Evolutionary conservation across 2,329 filamentous ascomycete genomes (phyloP), one percentile per base, ranked within the genome.

Genomic region (Phyllosticta ampelicida): DNA sequence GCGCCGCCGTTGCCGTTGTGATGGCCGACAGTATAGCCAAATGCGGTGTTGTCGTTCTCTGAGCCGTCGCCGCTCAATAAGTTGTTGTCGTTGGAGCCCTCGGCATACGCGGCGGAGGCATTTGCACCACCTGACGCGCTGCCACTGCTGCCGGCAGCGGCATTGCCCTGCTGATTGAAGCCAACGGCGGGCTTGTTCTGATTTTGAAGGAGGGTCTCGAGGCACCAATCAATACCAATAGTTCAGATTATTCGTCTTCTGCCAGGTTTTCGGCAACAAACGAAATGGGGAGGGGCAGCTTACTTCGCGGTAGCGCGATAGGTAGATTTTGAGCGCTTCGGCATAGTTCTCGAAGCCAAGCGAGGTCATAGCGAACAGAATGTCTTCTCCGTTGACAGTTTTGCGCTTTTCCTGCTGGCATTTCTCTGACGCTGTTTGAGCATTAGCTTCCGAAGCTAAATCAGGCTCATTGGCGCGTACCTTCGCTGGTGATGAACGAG

Each of bases 381-480:
- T 99, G 68, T 99, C 94, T 74, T 99, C 94, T 65, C 94, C 94
- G 69, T 99, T 99, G 65, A 99, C 94, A 0, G 94, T 99, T 79
- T 99, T 99, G 68, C 94, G 85, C 80, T 99, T 99, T 75, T 99
- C 94, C 74, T 97, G 94, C 72, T 99, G 94, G 70, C 94, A 99
- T 75, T 99, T 99, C 75, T 99, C 94, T 62, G 94, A 97, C 26
- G 94, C 94, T 97, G 70, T 13, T 9, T 19, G 18, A 44, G 57
- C 44, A 58, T 69, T 53, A 68, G 52, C 36, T n/a, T 5, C 5
- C 63, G 53, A 61, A 61, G 48, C 26, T 5, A 20, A n/a, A 10
- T 28, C 36, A n/a, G 51, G 8, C 9, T 26, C 13, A n/a, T 21
- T 13, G 18, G 51, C 8, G 29, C 56, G 51, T 74, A 96, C 94